Evolutionary conservation across 2,329 filamentous ascomycete genomes (phyloP).

Genomic region (Parastagonospora nodorum): DNA sequence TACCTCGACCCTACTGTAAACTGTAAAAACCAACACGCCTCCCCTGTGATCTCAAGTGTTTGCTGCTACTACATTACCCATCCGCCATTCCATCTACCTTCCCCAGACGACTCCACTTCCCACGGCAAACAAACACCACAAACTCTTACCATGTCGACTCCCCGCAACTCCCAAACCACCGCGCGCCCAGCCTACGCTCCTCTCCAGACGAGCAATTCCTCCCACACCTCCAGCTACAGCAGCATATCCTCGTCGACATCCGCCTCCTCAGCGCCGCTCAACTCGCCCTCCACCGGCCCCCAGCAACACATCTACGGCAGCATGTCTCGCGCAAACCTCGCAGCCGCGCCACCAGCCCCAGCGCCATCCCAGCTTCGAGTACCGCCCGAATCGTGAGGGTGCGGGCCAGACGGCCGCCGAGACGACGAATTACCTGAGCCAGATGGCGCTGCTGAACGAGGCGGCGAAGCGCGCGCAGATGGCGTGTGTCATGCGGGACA

Average conservation of each 20-base stretch:
- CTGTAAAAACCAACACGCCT: slow-evolving; percentile 1
- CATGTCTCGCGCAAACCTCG: slow-evolving; percentile 31
- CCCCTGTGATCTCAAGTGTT: slow-evolving; percentile 4
- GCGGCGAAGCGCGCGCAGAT: slow-evolving; percentile 92
- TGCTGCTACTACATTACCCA: neutral
- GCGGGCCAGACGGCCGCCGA: slow-evolving; percentile 47
- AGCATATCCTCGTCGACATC: slow-evolving; percentile 47
- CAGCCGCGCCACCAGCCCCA: slow-evolving; percentile 33
- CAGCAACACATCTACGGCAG: slow-evolving; percentile 42
- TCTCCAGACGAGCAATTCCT: slow-evolving; percentile 38
- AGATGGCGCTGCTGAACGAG: slow-evolving; percentile 87
- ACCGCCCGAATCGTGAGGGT: slow-evolving; percentile 41
- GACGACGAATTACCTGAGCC: slow-evolving; percentile 70
- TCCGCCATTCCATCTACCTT: slow-evolving; percentile 1
- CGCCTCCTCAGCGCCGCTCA: slow-evolving; percentile 38
- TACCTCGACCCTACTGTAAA: neutral
- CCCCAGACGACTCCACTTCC: neutral
- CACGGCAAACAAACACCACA: neutral
- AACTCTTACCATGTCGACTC: slow-evolving; percentile 24
- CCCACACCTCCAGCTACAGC: slow-evolving; percentile 45
- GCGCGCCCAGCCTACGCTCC: slow-evolving; percentile 43
- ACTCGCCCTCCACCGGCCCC: slow-evolving; percentile 40
- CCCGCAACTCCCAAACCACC: slow-evolving; percentile 23
- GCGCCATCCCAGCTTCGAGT: slow-evolving; percentile 37
- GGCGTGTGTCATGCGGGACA: slow-evolving; percentile 83